Base-by-base conservation (phyloP, 805 yeast species). In the Pichia gijzeniarum region DNA sequence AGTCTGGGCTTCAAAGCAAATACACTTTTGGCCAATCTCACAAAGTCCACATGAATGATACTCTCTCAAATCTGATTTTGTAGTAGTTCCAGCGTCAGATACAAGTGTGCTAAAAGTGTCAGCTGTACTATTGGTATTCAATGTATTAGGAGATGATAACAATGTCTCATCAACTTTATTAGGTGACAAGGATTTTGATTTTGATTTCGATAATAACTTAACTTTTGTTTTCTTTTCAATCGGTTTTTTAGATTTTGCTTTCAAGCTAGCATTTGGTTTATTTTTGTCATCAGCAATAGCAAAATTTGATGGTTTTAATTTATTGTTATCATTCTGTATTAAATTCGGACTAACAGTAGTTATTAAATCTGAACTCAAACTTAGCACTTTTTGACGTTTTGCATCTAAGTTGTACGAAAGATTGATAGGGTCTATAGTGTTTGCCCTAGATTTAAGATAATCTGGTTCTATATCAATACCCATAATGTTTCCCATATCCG, bases 341-440 rank as follows among this genome's bases (percentile, higher is more conserved):
- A 32, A 4, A 30, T 10, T 34, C 18, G 43, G 38, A 8, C 16
- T 27, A 9, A 36, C 33, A 18, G 37, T 22, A 5, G 41, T 6
- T 38, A 33, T 14, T 10, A 25, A n/a, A 4, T 44, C 44, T 5
- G 44, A 34, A 18, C 40, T 40, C 18, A 32, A 32, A 34, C 41
- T 41, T 17, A 32, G 10, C n/a, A 34, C 17, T 44, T 56, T 45
- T 59, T 62, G 38, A 44, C 66, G 55, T 47, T 64, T 62, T 8
- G 59, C 48, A 10, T 63, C 65, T 38, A 63, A 49, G 30, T 51
- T 55, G 45, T 60, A 64, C 18, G 64, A 60, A 19, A 64, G 49
- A 41, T 59, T 61, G 25, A 59, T 54, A 8, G 69, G 67, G 49
- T 64, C 67, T 34, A 57, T 59, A 4, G 64, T 57, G 41, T 45